Conservation (phyloP, 139 green algal species). For the Micromonas commoda region DNA sequence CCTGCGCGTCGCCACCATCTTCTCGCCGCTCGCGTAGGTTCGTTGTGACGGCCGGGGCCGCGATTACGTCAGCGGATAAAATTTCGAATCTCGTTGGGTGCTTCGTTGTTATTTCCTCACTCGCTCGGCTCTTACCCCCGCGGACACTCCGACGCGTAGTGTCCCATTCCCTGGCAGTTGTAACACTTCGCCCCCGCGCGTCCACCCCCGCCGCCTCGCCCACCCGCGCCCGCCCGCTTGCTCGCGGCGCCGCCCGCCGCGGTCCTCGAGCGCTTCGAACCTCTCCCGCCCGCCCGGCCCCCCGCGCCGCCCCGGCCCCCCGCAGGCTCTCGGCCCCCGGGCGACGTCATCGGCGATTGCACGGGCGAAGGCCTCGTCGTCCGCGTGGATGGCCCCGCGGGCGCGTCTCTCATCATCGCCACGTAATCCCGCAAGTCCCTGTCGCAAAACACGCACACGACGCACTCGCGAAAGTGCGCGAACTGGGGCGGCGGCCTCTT, state of each 20-base stretch:
- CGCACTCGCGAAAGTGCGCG: slow-evolving; percentile 42
- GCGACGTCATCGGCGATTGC: not conserved
- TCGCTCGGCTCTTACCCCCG: too few species aligned
- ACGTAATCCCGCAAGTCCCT: not conserved
- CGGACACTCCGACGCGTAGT: not conserved
- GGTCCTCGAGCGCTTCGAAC: not conserved
- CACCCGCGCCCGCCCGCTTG: not conserved
- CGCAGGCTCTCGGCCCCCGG: slow-evolving; percentile 1
- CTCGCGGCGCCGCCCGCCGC: not conserved
- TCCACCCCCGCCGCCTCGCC: not conserved
- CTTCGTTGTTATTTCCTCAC: too few species aligned
- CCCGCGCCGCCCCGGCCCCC: slow-evolving; percentile 16
- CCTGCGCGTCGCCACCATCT: too few species aligned
- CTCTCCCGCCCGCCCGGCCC: not conserved
- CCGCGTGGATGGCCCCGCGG: not conserved
- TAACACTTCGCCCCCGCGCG: not conserved
- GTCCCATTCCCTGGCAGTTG: not conserved
- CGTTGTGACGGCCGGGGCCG: too few species aligned
- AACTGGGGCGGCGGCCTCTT: slow-evolving; percentile 31
- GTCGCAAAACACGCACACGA: not conserved
- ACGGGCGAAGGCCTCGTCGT: not conserved
- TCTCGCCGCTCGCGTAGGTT: too few species aligned
- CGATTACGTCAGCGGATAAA: too few species aligned
- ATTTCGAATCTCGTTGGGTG: too few species aligned
- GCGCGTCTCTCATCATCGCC: slow-evolving; percentile 11